These are phyloP conservation scores for Abrus precatorius DNA, from an alignment of 306 rosid genomes.

Conservation along the genomic window DNA sequence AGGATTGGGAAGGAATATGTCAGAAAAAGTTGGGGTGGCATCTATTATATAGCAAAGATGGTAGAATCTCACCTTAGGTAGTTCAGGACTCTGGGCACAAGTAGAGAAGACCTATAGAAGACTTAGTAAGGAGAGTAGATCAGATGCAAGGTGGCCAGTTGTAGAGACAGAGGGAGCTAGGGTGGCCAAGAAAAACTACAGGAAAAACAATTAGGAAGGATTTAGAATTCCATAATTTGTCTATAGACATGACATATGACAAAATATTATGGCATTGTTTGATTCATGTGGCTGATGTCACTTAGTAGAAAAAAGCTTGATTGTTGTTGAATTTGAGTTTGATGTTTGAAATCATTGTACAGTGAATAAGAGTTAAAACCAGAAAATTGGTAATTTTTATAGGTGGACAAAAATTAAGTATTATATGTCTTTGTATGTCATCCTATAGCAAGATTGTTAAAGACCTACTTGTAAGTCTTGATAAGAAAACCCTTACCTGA, in stretches of 20 bases:
- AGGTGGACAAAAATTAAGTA: neutral
- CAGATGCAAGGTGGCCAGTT: neutral
- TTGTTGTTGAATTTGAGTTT: constrained; percentile 31
- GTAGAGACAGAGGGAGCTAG: neutral
- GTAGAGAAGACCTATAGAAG: neutral
- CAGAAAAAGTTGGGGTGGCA: neutral
- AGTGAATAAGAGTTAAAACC: constrained; percentile 18
- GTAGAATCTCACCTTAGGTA: neutral
- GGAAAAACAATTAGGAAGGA: neutral
- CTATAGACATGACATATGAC: neutral
- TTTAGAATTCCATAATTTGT: neutral
- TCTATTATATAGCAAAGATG: neutral
- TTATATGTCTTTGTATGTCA: constrained; percentile 2
- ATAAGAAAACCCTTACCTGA: constrained; percentile 19
- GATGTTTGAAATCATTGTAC: constrained; percentile 27
- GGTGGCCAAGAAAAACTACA: neutral
- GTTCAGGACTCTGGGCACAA: neutral
- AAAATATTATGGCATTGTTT: neutral
- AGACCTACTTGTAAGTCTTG: constrained; percentile 22
- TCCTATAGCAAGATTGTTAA: constrained; percentile 5
- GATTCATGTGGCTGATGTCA: neutral
- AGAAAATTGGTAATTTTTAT: constrained; percentile 11
- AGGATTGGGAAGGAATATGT: neutral
- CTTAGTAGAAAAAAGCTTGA: neutral
- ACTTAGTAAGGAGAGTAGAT: neutral